These are phyloP conservation scores for Sphagnum fallax DNA, from an alignment of 228 moss, liverwort and hornwort species.

Conservation along the genomic window DNA sequence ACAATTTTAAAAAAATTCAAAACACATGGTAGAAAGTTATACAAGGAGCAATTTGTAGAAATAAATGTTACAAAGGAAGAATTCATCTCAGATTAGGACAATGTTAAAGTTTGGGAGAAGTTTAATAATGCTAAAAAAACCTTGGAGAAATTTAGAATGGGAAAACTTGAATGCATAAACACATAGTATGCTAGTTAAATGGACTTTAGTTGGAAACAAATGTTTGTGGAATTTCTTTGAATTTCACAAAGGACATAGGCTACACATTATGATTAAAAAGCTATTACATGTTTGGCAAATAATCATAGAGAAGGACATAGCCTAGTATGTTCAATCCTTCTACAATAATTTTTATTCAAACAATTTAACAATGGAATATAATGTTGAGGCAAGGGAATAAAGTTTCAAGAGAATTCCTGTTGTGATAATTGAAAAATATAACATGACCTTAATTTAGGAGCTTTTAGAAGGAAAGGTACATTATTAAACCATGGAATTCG, in stretches of 20 bases:
- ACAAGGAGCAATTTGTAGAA: not conserved
- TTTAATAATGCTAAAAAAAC: not conserved
- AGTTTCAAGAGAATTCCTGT: not conserved
- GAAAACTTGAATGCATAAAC: not conserved
- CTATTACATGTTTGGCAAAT: not conserved
- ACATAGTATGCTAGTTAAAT: not conserved
- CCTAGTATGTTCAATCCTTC: not conserved
- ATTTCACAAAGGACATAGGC: not conserved
- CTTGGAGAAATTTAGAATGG: not conserved
- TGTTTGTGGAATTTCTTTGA: constrained; percentile 1
- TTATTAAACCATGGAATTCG: no score
- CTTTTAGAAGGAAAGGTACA: not conserved
- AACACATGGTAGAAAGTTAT: not conserved
- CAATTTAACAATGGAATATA: no score
- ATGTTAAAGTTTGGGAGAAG: not conserved
- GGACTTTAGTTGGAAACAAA: not conserved
- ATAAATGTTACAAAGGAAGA: not conserved
- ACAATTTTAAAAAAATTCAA: no score
- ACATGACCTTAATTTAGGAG: not conserved
- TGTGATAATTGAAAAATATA: not conserved
- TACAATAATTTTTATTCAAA: not conserved
- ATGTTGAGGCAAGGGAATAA: not conserved
- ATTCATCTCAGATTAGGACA: not conserved
- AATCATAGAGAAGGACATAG: not conserved
- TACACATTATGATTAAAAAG: not conserved